Evolutionary conservation across 805 yeast species (phyloP).

Genomic region (Cyberlindnera xishuangbannaensis): DNA sequence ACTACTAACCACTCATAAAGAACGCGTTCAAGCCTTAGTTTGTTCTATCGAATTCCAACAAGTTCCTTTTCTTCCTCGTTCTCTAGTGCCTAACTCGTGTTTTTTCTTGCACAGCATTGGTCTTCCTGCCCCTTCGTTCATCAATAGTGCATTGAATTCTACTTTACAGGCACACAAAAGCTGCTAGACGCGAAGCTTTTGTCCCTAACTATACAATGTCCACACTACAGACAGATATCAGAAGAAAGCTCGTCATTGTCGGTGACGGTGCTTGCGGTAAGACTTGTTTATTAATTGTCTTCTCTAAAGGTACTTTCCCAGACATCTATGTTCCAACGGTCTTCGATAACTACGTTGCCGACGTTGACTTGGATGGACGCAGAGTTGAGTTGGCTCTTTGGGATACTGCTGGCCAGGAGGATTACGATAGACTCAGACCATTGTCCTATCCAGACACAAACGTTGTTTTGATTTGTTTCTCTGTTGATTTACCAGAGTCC

Average conservation of each 20-base stretch:
- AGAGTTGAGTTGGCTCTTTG: constrained; percentile 90
- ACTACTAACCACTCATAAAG: too few species aligned
- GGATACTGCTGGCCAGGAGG: constrained; percentile 99
- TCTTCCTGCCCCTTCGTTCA: too few species aligned
- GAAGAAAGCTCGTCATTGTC: constrained; percentile 86
- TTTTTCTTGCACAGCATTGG: too few species aligned
- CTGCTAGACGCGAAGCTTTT: too few species aligned
- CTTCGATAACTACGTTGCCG: constrained; percentile 96
- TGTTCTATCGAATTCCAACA: too few species aligned
- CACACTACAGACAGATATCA: constrained; percentile 27
- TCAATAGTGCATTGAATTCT: too few species aligned
- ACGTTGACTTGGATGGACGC: constrained; percentile 87
- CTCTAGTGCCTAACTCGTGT: too few species aligned
- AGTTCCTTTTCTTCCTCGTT: too few species aligned
- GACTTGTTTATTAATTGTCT: constrained; percentile 82
- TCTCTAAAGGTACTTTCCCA: constrained; percentile 86
- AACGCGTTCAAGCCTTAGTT: too few species aligned
- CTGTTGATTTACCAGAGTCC: constrained; percentile 87
- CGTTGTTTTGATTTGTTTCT: constrained; percentile 86
- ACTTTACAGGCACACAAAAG: too few species aligned
- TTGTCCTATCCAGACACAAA: constrained; percentile 88
- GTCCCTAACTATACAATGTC: too few species aligned
- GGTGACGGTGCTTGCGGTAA: constrained; percentile 99
- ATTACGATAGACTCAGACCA: constrained; percentile 90
- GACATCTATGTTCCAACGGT: constrained; percentile 95